Base-by-base conservation (phyloP, 2,329 filamentous ascomycete genomes). In the Trichophaea hybrida region DNA sequence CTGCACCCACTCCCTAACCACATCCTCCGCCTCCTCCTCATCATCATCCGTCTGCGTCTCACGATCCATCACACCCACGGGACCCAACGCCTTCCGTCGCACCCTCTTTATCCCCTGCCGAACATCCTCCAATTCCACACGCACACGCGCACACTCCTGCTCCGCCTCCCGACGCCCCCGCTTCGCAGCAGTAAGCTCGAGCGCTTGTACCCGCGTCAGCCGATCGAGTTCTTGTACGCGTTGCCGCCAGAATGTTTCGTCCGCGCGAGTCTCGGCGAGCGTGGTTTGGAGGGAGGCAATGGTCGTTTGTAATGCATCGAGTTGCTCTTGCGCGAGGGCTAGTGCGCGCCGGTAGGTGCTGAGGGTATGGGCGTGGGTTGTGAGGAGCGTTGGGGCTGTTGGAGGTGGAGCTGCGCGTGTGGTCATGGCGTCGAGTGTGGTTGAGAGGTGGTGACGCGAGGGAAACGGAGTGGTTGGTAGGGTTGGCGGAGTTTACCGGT, bases 1-100 rank as follows among this genome's bases (percentile, higher is more conserved):
- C 51, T 54, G 13, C 34, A 52, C 57, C 32, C 56, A 54, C 57
- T 63, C 59, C 51, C 49, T 62, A n/a, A 60, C 58, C 54, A 52
- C 61, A 7, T 52, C 15, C 54, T 35, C 54, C 10, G 32, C 58
- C 17, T 35, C 55, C 13, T 43, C 52, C 12, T 31, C 24, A 1
- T 60, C 37, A 10, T 33, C 53, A 48, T 43, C 48, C 44, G 33
- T 49, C 33, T 58, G 56, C 37, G 51, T 57, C 32, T 58, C 60
- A 13, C 51, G 44, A 15, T 56, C 44, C 35, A 6, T 44, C 40
- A 38, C 58, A 43, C 33, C 12, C 44, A 6, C 44, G 40, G 13
- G 38, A 31, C 10, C 5, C 38, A 17, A 40, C 24, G 10, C 46
- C 44, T 17, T 17, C 33, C 54, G 57, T 35, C 56, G 56, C 58